Conservation (phyloP, 805 yeast species). For the Lachancea mirantina region DNA sequence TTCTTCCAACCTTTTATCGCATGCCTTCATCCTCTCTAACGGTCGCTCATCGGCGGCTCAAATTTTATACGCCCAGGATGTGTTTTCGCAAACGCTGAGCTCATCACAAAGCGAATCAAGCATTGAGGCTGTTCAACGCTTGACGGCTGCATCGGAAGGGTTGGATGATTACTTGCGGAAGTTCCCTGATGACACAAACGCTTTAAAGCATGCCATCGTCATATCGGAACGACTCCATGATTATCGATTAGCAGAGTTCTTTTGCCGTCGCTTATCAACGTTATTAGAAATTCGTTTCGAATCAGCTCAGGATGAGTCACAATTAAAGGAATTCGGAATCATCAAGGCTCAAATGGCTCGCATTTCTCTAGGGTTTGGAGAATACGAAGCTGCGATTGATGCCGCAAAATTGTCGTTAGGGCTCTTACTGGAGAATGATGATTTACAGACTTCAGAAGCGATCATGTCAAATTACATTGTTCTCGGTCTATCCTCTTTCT, state of each 20-base stretch:
- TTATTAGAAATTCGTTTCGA: conserved; percentile 54
- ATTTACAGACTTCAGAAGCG: conserved; percentile 27
- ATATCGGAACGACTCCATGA: conserved; percentile 66
- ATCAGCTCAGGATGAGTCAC: conserved; percentile 40
- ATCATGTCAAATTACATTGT: conserved; percentile 57
- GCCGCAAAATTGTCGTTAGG: conserved; percentile 50
- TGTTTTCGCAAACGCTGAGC: conserved; percentile 42
- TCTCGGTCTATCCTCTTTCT: conserved; percentile 66
- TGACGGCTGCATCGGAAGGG: conserved; percentile 61
- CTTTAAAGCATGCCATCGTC: conserved; percentile 47
- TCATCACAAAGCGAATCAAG: conserved; percentile 44
- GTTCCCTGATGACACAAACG: conserved; percentile 50
- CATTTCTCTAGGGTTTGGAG: conserved; percentile 51
- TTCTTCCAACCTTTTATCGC: conserved; percentile 61
- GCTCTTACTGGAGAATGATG: conserved; percentile 37
- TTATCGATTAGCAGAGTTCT: conserved; percentile 45
- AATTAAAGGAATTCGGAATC: conserved; percentile 44
- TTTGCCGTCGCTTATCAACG: conserved; percentile 41
- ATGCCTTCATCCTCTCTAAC: conserved; percentile 70
- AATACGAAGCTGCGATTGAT: conserved; percentile 54
- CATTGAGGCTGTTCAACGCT: conserved; percentile 53
- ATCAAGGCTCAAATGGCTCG: conserved; percentile 70
- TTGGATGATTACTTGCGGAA: conserved; percentile 56
- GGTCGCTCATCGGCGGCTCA: conserved; percentile 67
- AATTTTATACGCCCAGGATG: conserved; percentile 58